phyloP scores from a whole-genome alignment of 2,329 filamentous ascomycete genomes.

The Fusarium oligoseptatum region DNA sequence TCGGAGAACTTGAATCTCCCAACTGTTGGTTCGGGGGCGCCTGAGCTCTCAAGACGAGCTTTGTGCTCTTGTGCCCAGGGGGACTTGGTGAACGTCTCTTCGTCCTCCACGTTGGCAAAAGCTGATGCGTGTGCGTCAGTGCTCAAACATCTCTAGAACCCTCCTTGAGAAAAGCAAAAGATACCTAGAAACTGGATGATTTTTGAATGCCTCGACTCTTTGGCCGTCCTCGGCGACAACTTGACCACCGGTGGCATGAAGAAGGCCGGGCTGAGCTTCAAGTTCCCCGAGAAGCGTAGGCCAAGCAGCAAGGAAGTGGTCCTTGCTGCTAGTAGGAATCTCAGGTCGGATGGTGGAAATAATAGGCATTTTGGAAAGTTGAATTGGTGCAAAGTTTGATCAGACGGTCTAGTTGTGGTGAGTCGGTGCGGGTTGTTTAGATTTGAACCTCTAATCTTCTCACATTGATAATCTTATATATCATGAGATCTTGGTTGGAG shows the following conservation, averaged over 20 bases:
- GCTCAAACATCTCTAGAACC: background rate
- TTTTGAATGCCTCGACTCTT: constrained; percentile 5
- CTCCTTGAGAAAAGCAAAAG: background rate
- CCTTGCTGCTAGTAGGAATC: constrained; percentile 16
- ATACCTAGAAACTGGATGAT: constrained; percentile 14
- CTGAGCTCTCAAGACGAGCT: background rate
- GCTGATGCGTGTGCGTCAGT: background rate
- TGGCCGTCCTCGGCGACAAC: constrained; percentile 16
- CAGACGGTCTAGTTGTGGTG: background rate
- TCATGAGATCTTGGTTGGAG: background rate
- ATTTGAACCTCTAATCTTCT: background rate
- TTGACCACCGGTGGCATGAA: constrained; percentile 5
- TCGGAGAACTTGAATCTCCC: constrained; percentile 20
- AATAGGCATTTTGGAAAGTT: constrained; percentile 17
- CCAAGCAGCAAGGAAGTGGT: constrained; percentile 21
- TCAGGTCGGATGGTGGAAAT: constrained; percentile 11
- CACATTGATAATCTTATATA: background rate
- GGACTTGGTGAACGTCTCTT: constrained; percentile 9
- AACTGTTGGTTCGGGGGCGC: background rate
- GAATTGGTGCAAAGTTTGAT: background rate
- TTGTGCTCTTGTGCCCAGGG: constrained; percentile 16
- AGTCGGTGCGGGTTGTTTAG: background rate
- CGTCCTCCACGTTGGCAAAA: constrained; percentile 17
- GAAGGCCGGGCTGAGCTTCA: constrained; percentile 16
- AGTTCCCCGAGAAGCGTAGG: constrained; percentile 19